Evolutionary conservation across 257 asterid genomes (phyloP).

Genomic region (Plectranthus barbatus): DNA sequence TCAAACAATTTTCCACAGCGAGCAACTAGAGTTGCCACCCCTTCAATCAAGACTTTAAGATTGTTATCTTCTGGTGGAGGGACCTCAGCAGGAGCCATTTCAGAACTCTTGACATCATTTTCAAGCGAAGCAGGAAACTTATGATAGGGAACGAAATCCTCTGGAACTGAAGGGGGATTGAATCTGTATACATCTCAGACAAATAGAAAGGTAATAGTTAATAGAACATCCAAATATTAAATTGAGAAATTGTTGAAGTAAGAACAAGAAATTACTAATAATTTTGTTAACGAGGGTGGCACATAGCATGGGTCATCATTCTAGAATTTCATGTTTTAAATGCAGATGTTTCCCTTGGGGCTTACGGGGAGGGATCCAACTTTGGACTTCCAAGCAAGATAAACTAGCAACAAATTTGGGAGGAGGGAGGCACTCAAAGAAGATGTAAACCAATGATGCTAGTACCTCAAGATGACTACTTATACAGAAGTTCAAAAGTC

Average conservation of each 20-base stretch:
- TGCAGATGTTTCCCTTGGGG: background rate
- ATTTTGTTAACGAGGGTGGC: background rate
- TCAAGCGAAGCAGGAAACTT: constrained; percentile 57
- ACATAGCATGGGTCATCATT: background rate
- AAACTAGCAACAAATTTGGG: background rate
- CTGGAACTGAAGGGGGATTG: constrained; percentile 75
- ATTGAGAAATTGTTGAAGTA: background rate
- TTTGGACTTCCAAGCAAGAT: background rate
- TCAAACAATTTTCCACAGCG: constrained; percentile 92
- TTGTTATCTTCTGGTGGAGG: constrained; percentile 73
- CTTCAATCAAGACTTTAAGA: constrained; percentile 82
- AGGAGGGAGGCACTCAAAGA: background rate
- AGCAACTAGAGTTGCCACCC: constrained; percentile 87
- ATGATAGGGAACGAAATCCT: constrained; percentile 68
- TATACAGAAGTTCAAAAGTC: background rate
- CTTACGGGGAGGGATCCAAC: background rate
- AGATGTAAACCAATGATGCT: background rate
- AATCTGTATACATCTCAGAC: constrained; percentile 40
- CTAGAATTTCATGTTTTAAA: background rate
- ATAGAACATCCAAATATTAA: background rate
- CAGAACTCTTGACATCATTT: constrained; percentile 31
- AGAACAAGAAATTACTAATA: background rate
- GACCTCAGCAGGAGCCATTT: constrained; percentile 59
- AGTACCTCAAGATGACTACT: background rate
- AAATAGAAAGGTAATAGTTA: background rate